These are phyloP conservation scores for Rosa lucieae DNA, from an alignment of 306 rosid genomes.

Conservation along the genomic window DNA sequence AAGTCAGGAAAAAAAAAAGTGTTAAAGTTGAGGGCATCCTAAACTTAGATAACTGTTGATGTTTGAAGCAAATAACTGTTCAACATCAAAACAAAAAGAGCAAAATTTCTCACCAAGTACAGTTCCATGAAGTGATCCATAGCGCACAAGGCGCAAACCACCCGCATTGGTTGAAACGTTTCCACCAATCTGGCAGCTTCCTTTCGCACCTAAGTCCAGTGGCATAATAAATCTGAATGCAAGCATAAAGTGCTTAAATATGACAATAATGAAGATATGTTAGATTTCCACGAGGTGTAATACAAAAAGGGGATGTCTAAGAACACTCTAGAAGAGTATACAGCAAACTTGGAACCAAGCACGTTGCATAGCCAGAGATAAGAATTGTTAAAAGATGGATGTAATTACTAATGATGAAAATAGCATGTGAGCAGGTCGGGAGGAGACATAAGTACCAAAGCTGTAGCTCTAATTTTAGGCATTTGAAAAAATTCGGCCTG, in stretches of 20 bases:
- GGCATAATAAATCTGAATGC: conserved; percentile 95
- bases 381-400: not conserved
- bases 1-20: not conserved
- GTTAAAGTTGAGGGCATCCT: not conserved
- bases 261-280: conserved; percentile 18
- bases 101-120: conserved; percentile 68
- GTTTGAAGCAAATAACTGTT: conserved; percentile 20
- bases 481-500: not conserved
- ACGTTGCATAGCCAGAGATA: not conserved
- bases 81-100: conserved; percentile 6
- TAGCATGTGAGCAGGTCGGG: not conserved
- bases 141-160: conserved; percentile 90
- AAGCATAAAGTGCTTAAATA: conserved; percentile 49
- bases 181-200: conserved; percentile 99
- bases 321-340: not conserved
- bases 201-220: conserved; percentile 98
- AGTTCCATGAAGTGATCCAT: conserved; percentile 94
- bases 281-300: conserved; percentile 4
- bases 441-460: not conserved
- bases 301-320: not conserved
- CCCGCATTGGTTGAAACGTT: conserved; percentile 97
- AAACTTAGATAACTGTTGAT: conserved; percentile 6
- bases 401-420: not conserved
- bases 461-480: not conserved
- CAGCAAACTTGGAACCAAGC: not conserved